phyloP scores from a whole-genome alignment of 305 asterid species.

The Fraxinus ornus region DNA sequence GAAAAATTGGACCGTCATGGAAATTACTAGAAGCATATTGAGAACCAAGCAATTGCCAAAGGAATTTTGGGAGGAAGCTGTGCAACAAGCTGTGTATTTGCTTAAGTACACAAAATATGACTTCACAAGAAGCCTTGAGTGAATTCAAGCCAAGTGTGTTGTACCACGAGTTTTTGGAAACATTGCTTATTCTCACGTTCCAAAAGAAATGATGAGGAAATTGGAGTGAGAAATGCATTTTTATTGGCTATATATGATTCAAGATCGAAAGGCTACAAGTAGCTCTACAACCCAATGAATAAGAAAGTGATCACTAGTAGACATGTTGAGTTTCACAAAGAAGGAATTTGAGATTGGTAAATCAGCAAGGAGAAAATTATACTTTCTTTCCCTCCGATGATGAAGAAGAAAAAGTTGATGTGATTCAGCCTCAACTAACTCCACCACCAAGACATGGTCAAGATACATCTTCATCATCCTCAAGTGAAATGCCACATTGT shows the following conservation, averaged over 20 bases:
- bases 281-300: background rate
- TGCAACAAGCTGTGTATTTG: background rate
- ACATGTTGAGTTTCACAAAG: too few relatives aligned
- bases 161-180: background rate
- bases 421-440: background rate
- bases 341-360: too few relatives aligned
- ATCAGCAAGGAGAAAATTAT: too few relatives aligned
- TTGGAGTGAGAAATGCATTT: background rate
- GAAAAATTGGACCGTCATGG: background rate
- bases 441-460: background rate
- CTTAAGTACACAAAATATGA: background rate
- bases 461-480: background rate
- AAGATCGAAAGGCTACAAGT: background rate
- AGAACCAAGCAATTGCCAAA: background rate
- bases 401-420: too few relatives aligned
- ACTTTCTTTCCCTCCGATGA: background rate
- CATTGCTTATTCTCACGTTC: background rate
- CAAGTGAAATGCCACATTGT: background rate
- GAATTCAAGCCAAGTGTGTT: background rate
- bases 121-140: background rate
- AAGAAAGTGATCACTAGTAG: background rate
- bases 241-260: background rate
- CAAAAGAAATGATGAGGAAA: background rate
- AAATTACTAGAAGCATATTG: background rate
- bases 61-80: background rate